Evolutionary conservation across 2,329 filamentous ascomycete species (phyloP), one percentile per base, ranked within the genome.

Genomic region (Xenosphaeropsis pyriputrescens): DNA sequence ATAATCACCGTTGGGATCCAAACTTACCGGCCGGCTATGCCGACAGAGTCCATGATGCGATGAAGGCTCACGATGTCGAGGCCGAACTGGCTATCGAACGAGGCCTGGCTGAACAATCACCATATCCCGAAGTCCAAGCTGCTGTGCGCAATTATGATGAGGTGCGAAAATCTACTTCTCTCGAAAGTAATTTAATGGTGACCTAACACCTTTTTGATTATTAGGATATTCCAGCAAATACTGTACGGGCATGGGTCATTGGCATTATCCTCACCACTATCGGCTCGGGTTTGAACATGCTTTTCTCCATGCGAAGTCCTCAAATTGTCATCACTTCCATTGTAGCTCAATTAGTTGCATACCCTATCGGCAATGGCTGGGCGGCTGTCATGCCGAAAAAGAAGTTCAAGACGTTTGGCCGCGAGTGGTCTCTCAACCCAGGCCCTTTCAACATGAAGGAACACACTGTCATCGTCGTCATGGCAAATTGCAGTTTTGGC

Each of bases 401-500:
- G 14, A 32, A 14, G 12, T 38, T 38, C 22, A 80, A 53, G 76
- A 74, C 5, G 58, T 79, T 35, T 75, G 33, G 33, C 12, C 18
- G 18, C 5, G 13, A n/a, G 16, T 35, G 15, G 16, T 18, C 16
- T 17, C 33, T 62, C 12, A 62, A 62, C 18, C 59, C 59, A 5
- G 44, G 46, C 14, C 52, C 57, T 5, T 57, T 56, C 45, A 57
- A 57, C 35, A 36, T 33, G 16, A 57, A 56, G 35, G 53, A 56
- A 37, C 52, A 56, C 39, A 43, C 46, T 1, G 50, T 53, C 30
- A 40, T 79, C 38, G 70, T 73, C 17, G 70, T 76, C 45, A 77
- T 77, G 73, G 78, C 80, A 12, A 74, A 79, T 51, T 75, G 81
- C 6, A 75, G 76, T 5, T 81, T 75, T 63, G 33, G 74, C 69